Base-by-base conservation (phyloP, 2,329 filamentous ascomycete genomes). In the Aspergillus sp. region DNA sequence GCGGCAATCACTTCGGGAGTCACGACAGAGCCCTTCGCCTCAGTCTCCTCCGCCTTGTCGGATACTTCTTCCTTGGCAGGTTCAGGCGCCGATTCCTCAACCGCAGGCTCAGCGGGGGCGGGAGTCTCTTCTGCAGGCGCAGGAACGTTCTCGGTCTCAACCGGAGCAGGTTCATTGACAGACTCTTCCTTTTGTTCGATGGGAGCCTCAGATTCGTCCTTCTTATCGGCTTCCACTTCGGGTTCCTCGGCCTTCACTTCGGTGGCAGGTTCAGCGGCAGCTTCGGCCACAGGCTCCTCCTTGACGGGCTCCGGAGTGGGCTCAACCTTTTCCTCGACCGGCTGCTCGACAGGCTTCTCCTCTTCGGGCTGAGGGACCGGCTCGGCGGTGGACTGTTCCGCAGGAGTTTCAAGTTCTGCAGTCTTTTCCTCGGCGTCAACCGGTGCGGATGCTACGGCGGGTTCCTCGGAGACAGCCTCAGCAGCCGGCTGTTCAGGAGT, bases 1-100 rank as follows among this genome's bases (percentile, higher is more conserved):
- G 59, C 66, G 21, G 52, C 64, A 38, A 68, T 45, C n/a, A 63
- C 20, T 45, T 64, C 65, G 7, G 66, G 44, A 5, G 58, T 62
- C 17, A 65, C 20, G 19, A 51, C 14, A 23, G 47, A 56, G 34
- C 67, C 60, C 48, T 67, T 50, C 9, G 52, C 20, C 48, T 58
- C 59, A 2, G 11, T 21, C 45, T 55, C 52, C 11, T 44, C 45
- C 23, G 51, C 40, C 23, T 53, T 46, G 11, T 56, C 54, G 45
- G 53, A 45, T 9, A 44, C 38, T 10, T 16, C 14, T 19, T 55
- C 49, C 20, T 25, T 17, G 7, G 47, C 49, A n/a, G 32, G 50
- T 44, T 48, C 45, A 38, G 45, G 21, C 10, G 19, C 40, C 11
- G 16, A 23, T 17, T 43, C 40, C 40, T 43, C 40, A 43, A 31